Evolutionary conservation across 2,329 filamentous ascomycete genomes (phyloP).

Genomic region (Cercospora sesami): DNA sequence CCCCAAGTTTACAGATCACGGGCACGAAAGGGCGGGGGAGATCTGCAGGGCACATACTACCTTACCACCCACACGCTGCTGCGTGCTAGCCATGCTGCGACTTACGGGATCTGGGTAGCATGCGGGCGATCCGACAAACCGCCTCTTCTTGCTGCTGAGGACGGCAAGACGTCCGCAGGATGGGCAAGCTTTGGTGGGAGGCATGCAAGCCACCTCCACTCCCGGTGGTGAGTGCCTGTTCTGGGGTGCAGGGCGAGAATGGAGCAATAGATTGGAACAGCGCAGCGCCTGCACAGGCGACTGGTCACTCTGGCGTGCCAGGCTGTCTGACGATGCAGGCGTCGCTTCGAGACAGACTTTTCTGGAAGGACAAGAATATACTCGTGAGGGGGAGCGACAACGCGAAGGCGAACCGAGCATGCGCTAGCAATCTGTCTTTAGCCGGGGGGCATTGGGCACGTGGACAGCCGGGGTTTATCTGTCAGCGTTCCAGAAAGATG

Average conservation of each 20-base stretch:
- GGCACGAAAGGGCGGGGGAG: slow-evolving; percentile 21
- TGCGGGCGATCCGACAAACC: slow-evolving; percentile 2
- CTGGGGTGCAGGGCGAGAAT: neutral
- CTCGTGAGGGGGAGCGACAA: slow-evolving; percentile 2
- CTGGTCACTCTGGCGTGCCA: neutral
- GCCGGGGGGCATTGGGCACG: slow-evolving; percentile 4
- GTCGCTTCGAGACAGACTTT: slow-evolving; percentile 13
- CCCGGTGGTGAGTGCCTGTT: slow-evolving; percentile 3
- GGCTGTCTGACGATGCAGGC: slow-evolving; percentile 15
- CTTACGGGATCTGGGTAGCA: slow-evolving; percentile 9
- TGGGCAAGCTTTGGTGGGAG: slow-evolving; percentile 2
- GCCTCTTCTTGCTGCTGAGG: neutral
- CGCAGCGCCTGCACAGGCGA: neutral
- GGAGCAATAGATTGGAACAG: slow-evolving; percentile 11
- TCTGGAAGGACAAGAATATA: slow-evolving; percentile 20
- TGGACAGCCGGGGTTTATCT: slow-evolving; percentile 5
- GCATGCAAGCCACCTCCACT: slow-evolving; percentile 9
- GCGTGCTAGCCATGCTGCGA: slow-evolving; percentile 4
- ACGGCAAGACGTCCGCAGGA: slow-evolving; percentile 14
- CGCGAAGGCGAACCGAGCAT: neutral
- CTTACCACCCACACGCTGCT: slow-evolving; percentile 6
- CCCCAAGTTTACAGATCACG: slow-evolving; percentile 16
- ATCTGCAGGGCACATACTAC: slow-evolving; percentile 17
- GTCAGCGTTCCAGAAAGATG: slow-evolving; percentile 17
- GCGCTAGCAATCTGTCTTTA: slow-evolving; percentile 12